These are phyloP conservation scores for Cytauxzoon felis DNA, from an alignment of 169 alveolate species.

Conservation along the genomic window DNA sequence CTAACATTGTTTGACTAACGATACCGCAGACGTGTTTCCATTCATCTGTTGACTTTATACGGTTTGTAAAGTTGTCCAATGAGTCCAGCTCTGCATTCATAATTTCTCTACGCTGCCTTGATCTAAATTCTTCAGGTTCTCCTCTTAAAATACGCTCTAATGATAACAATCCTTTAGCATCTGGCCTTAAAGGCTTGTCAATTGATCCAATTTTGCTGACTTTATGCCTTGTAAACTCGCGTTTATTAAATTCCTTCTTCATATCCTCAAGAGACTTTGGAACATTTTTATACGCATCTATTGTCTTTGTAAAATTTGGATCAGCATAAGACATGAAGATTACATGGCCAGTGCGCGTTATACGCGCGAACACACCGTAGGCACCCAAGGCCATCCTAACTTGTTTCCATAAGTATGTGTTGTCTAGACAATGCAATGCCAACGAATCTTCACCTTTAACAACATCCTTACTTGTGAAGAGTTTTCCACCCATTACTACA, in stretches of 20 bases:
- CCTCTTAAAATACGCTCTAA: conserved; percentile 39
- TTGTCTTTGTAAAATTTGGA: conserved; percentile 56
- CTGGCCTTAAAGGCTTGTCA: conserved; percentile 47
- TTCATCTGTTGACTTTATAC: conserved; percentile 3
- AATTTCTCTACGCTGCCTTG: conserved; percentile 38
- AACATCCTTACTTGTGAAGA: conserved; percentile 62
- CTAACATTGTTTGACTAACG: conserved; percentile 32
- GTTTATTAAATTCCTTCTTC: conserved; percentile 4
- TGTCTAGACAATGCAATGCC: conserved; percentile 59
- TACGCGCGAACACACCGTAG: conserved; percentile 64
- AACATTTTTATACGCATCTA: conserved; percentile 22
- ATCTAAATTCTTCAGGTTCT: conserved; percentile 47
- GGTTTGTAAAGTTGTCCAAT: conserved; percentile 19
- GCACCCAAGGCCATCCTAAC: conserved; percentile 74
- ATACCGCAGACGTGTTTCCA: conserved; percentile 62
- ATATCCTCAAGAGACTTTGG: conserved; percentile 38
- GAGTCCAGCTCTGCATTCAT: conserved; percentile 35
- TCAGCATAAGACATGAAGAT: conserved; percentile 59
- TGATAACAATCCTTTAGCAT: conserved; percentile 36
- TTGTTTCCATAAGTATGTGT: conserved; percentile 66
- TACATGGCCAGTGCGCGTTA: conserved; percentile 49
- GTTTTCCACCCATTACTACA: conserved; percentile 73
- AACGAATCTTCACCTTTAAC: conserved; percentile 61
- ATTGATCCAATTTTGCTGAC: conserved; percentile 46
- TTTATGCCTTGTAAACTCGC: conserved; percentile 51